These are phyloP conservation scores for Colletotrichum tropicale DNA, from an alignment of 2,329 filamentous ascomycete species.

Conservation along the genomic window DNA sequence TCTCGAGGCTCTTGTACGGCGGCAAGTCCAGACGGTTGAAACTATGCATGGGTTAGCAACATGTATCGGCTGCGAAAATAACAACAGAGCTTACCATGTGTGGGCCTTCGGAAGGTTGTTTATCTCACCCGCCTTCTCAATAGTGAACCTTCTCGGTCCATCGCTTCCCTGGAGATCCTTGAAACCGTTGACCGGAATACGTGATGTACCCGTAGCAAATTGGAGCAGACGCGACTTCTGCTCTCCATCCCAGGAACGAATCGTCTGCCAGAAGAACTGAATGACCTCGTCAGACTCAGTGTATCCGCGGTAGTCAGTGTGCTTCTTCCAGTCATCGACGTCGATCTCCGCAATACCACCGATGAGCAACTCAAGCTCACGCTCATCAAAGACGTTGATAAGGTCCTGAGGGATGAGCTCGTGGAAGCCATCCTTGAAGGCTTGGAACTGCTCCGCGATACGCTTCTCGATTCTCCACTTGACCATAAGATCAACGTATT, in stretches of 20 bases:
- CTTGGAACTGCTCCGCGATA: constrained; percentile 97
- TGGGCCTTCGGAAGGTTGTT: constrained; percentile 94
- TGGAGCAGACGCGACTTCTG: constrained; percentile 96
- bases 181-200: constrained; percentile 99
- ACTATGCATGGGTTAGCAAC: constrained; percentile 49
- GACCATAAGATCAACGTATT: constrained; percentile 98
- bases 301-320: constrained; percentile 98
- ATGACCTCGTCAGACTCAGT: constrained; percentile 98
- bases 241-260: constrained; percentile 95
- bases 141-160: constrained; percentile 92
- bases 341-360: constrained; percentile 99
- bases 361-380: constrained; percentile 93
- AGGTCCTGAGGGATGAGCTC: constrained; percentile 96
- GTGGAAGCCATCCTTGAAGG: constrained; percentile 96
- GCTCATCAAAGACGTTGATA: constrained; percentile 98
- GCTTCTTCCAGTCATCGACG: constrained; percentile 99
- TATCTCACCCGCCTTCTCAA: constrained; percentile 94
- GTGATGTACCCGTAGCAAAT: constrained; percentile 95
- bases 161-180: constrained; percentile 98
- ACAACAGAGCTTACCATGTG: constrained; percentile 76
- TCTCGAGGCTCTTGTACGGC: constrained; percentile 87
- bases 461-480: constrained; percentile 99
- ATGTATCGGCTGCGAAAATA: background rate
- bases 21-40: constrained; percentile 98
- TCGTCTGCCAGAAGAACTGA: constrained; percentile 98